Conservation (phyloP, 2,329 filamentous ascomycete genomes). For the Xylariomycetidae sp. region DNA sequence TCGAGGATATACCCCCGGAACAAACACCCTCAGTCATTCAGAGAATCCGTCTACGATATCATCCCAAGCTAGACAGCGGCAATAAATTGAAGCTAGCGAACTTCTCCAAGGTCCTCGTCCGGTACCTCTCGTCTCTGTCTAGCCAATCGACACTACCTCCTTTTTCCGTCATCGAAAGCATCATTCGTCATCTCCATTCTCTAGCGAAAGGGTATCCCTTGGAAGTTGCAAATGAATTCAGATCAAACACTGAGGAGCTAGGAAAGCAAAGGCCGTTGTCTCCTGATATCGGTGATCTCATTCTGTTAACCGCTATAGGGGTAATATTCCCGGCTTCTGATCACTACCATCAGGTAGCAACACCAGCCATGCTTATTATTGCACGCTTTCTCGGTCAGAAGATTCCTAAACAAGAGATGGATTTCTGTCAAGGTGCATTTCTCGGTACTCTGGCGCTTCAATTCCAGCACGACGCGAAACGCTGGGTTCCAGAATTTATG, state of each 20-base stretch:
- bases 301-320: conserved; percentile 77
- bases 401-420: conserved; percentile 57
- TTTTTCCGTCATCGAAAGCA: conserved; percentile 62
- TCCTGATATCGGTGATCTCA: conserved; percentile 65
- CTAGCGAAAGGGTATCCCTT: conserved; percentile 80
- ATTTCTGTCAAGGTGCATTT: conserved; percentile 71
- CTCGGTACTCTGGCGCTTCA: conserved; percentile 74
- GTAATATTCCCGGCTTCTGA: conserved; percentile 92
- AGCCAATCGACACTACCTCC: conserved; percentile 35
- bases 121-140: conserved; percentile 40
- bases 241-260: conserved; percentile 63
- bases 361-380: conserved; percentile 83
- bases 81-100: conserved; percentile 79
- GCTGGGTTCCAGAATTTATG: conserved; percentile 84
- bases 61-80: conserved; percentile 75
- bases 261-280: conserved; percentile 42
- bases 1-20: conserved; percentile 55
- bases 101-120: conserved; percentile 59
- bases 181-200: conserved; percentile 89
- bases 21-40: conserved; percentile 78
- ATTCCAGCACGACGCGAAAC: conserved; percentile 78
- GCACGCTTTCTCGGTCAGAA: conserved; percentile 77
- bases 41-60: conserved; percentile 85
- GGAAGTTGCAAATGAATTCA: conserved; percentile 73
- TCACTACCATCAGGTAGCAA: conserved; percentile 93